phyloP scores from a whole-genome alignment of 371 early-diverging fungal species.

The Aphelidium insulamus region DNA sequence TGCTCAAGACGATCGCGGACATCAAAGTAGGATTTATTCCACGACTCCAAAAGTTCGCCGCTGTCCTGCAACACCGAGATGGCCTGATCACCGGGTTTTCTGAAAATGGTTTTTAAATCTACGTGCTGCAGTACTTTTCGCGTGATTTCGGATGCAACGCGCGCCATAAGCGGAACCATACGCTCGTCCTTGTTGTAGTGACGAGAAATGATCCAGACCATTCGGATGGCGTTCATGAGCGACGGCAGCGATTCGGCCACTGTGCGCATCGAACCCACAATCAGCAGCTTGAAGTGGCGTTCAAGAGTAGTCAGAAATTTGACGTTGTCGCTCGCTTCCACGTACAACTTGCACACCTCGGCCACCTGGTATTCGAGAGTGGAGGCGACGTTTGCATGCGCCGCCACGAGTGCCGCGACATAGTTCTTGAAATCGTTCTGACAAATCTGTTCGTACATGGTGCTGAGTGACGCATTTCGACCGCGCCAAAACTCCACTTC shows the following conservation, averaged over 20 bases:
- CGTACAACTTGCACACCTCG: conserved; percentile 24
- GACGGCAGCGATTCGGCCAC: conserved; percentile 24
- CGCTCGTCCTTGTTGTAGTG: conserved; percentile 34
- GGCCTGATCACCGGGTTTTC: too few relatives aligned
- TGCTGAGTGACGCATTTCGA: conserved; percentile 18
- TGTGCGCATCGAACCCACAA: conserved; percentile 15
- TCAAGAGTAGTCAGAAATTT: conserved; percentile 29
- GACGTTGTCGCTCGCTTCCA: conserved; percentile 31
- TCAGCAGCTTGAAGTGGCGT: conserved; percentile 27
- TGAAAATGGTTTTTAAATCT: too few relatives aligned
- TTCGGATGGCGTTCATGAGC: conserved; percentile 27
- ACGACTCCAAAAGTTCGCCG: conserved; percentile 19
- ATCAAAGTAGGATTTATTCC: conserved; percentile 26
- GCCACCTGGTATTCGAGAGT: conserved; percentile 20
- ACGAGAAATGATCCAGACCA: conserved; percentile 37
- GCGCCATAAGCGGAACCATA: conserved; percentile 31
- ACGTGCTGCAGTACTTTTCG: conserved; percentile 18
- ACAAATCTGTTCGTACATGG: conserved; percentile 26
- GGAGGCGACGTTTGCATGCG: conserved; percentile 3
- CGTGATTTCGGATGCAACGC: conserved; percentile 22
- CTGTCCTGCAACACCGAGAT: too few relatives aligned
- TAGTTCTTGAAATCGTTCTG: conserved; percentile 18
- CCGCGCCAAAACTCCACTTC: conserved; percentile 33
- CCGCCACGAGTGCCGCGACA: conserved; percentile 12
- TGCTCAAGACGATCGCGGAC: conserved; percentile 31